These are phyloP conservation scores for Didymosphaeria variabile DNA, from an alignment of 2,329 filamentous ascomycete species.

Conservation along the genomic window DNA sequence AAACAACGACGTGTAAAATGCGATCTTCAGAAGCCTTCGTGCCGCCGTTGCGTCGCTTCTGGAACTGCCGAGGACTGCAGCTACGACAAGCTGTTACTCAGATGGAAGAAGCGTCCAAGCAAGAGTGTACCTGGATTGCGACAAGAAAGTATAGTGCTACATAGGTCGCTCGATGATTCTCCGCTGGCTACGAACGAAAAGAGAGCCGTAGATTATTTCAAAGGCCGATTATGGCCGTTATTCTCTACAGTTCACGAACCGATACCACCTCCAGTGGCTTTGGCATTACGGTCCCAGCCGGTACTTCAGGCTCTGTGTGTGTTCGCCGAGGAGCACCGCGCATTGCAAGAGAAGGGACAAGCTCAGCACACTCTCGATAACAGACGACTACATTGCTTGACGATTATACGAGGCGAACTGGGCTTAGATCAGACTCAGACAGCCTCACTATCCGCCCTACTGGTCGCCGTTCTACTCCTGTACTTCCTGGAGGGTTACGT, in stretches of 20 bases:
- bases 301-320: slow-evolving; percentile 24
- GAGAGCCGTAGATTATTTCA: slow-evolving; percentile 26
- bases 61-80: slow-evolving; percentile 1
- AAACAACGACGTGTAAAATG: slow-evolving; percentile 7
- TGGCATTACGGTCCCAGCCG: slow-evolving; percentile 23
- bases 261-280: slow-evolving; percentile 20
- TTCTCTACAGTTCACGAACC: slow-evolving; percentile 22
- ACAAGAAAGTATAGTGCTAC: neutral
- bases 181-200: slow-evolving; percentile 23
- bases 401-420: slow-evolving; percentile 22
- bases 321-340: slow-evolving; percentile 25
- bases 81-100: slow-evolving; percentile 5
- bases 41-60: slow-evolving; percentile 1
- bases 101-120: slow-evolving; percentile 10
- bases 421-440: slow-evolving; percentile 11
- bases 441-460: slow-evolving; percentile 19
- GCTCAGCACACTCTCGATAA: slow-evolving; percentile 16
- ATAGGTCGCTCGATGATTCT: neutral
- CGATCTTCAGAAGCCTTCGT: slow-evolving; percentile 1
- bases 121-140: neutral
- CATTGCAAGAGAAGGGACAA: slow-evolving; percentile 19
- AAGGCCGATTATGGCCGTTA: slow-evolving; percentile 24
- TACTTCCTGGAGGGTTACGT: slow-evolving; percentile 28
- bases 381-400: slow-evolving; percentile 18
- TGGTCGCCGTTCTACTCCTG: slow-evolving; percentile 25